Evolutionary conservation across 2,329 filamentous ascomycete species (phyloP), one percentile per base, ranked within the genome.

Genomic region (Bertia moriformis): DNA sequence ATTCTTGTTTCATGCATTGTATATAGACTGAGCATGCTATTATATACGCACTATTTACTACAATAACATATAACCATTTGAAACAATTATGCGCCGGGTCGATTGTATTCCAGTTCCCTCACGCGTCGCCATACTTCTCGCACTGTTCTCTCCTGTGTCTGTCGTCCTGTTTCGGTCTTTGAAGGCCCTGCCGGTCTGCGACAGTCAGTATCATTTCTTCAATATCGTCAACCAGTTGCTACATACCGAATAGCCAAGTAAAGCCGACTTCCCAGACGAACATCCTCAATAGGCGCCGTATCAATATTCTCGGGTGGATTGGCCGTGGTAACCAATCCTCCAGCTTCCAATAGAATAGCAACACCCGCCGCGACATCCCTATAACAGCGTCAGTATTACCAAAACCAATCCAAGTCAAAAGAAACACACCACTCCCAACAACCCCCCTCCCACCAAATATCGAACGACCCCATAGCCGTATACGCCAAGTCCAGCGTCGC

Each of bases 401-500:
- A 29, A 19, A 29, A 18, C 37, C 12, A 42, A 39, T 42, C 19
- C 42, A 12, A 12, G 20, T 4, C 14, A 29, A 19, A 20, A n/a
- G 19, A 22, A 33, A 13, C 18, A 32, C 48, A 78, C 76, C 82
- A 87, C 56, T 86, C 83, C 81, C 81, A 85, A 49, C 80, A 85
- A 0, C 81, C 81, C 3, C 80, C 82, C 52, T 87, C 81, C 81
- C 81, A 87, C 81, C 82, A 86, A 10, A 86, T 83, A 56, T 87
- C 82, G 46, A 86, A 78, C 0, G 74, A 65, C 0, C 82, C 82
- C 69, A 82, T 82, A 12, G 83, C 82, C 7, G 74, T 73, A 52
- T 86, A 87, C 0, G 80, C 81, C 38, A 87, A 57, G 54, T 86
- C 82, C 40, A 87, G 52, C 1, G 82, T 83, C 5, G 82, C 82